phyloP scores from a whole-genome alignment of 768 basidiomycete genomes.

The Mycena vitilis region DNA sequence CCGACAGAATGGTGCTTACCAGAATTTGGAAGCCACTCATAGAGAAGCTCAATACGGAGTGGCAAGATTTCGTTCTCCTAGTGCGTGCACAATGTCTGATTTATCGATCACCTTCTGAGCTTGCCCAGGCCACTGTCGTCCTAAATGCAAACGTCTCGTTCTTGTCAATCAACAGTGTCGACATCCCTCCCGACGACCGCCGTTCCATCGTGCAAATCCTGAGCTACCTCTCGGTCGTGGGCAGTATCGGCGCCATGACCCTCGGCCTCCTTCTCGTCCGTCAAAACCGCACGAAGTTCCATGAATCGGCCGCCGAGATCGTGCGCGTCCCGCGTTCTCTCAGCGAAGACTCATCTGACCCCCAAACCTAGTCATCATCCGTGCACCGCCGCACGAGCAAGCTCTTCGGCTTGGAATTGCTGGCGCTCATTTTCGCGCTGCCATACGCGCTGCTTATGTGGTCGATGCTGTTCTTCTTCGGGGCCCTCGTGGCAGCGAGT shows the following conservation, averaged over 20 bases:
- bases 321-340: slow-evolving; percentile 30
- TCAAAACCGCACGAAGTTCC: slow-evolving; percentile 41
- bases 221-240: slow-evolving; percentile 49
- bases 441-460: slow-evolving; percentile 61
- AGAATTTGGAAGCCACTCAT: slow-evolving; percentile 52
- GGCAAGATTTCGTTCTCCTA: slow-evolving; percentile 54
- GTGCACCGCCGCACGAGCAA: slow-evolving; percentile 40
- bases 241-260: slow-evolving; percentile 48
- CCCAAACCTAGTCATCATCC: slow-evolving; percentile 8
- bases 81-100: slow-evolving; percentile 42
- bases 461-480: slow-evolving; percentile 36
- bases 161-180: slow-evolving; percentile 49
- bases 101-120: background rate
- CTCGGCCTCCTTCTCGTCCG: slow-evolving; percentile 47
- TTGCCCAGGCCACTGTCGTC: slow-evolving; percentile 52
- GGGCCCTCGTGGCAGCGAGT: slow-evolving; percentile 11
- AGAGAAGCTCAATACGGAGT: slow-evolving; percentile 46
- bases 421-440: slow-evolving; percentile 57
- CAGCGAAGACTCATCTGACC: background rate
- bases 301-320: slow-evolving; percentile 39
- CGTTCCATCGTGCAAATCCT: slow-evolving; percentile 45
- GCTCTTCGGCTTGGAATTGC: slow-evolving; percentile 51
- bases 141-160: slow-evolving; percentile 58
- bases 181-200: background rate
- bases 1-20: slow-evolving; percentile 47